Percentiles rank a stretch among this genome's conserved stretches.
phyloP scores from a whole-genome alignment of 2,329 filamentous ascomycete species.

The Venturiaceae sp. region DNA sequence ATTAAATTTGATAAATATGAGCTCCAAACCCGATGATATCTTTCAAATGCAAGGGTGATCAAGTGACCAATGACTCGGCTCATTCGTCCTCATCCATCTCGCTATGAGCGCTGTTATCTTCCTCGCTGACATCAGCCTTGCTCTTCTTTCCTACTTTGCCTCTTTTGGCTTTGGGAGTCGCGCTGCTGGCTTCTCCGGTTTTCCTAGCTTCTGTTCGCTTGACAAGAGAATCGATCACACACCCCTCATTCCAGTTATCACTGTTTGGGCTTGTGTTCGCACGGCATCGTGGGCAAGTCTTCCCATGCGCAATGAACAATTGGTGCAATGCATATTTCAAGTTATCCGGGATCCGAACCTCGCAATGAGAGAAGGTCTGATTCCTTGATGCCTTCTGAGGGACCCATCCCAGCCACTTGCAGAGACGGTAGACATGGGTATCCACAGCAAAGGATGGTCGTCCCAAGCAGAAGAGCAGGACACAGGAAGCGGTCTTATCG shows the following conservation, averaged over 20 bases:
- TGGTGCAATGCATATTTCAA: constrained; percentile 55
- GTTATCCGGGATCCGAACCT: constrained; percentile 50
- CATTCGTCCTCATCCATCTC: background rate
- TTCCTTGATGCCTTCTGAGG: constrained; percentile 29
- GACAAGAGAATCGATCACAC: constrained; percentile 55
- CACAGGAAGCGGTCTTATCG: constrained; percentile 56
- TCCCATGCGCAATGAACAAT: constrained; percentile 53
- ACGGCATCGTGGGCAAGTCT: constrained; percentile 49
- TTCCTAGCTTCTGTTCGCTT: constrained; percentile 47
- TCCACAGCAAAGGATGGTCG: constrained; percentile 56
- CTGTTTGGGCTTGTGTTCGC: constrained; percentile 49
- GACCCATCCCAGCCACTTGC: constrained; percentile 53
- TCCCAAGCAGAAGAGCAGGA: constrained; percentile 54
- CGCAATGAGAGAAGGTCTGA: constrained; percentile 49
- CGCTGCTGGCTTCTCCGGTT: constrained; percentile 21
- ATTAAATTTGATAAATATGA: no score
- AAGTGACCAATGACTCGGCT: background rate
- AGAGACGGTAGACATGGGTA: constrained; percentile 56
- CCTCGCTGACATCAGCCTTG: background rate
- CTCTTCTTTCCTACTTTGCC: background rate
- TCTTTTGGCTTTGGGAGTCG: background rate
- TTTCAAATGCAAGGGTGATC: no score
- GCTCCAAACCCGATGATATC: no score
- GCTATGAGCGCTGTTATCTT: background rate
- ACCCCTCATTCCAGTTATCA: constrained; percentile 53